phyloP scores from a whole-genome alignment of 2,329 filamentous ascomycete species.

The Macrophomina tecta region DNA sequence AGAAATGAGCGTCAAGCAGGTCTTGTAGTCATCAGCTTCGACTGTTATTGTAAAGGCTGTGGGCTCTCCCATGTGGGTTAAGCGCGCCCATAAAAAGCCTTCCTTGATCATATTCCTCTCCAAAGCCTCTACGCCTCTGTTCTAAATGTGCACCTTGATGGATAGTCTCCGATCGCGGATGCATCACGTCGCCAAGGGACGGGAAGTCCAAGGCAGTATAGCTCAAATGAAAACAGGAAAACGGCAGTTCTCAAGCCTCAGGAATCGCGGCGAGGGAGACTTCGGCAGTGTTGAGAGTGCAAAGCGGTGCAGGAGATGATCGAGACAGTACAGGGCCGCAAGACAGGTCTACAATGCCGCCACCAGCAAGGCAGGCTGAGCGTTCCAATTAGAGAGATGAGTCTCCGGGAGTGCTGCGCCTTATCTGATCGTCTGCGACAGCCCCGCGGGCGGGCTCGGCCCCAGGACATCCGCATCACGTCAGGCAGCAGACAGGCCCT shows the following conservation, averaged over 20 bases:
- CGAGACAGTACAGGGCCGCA: no score
- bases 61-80: no score
- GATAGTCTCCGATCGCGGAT: not conserved
- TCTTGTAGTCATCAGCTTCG: no score
- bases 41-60: no score
- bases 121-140: not conserved
- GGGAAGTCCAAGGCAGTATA: not conserved
- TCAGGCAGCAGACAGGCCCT: not conserved
- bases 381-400: no score
- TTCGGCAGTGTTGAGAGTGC: no score
- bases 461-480: not conserved
- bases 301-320: no score
- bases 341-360: not conserved
- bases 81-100: no score
- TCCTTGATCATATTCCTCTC: not conserved
- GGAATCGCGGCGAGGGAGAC: no score
- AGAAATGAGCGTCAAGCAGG: no score
- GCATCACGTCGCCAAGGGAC: not conserved
- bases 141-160: not conserved
- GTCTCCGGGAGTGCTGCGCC: no score
- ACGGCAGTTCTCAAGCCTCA: no score
- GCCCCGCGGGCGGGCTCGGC: not conserved
- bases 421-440: not conserved
- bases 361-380: not conserved
- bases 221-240: not conserved